phyloP scores from a whole-genome alignment of 345 rosid species.

The Eucalyptus shirleyi region DNA sequence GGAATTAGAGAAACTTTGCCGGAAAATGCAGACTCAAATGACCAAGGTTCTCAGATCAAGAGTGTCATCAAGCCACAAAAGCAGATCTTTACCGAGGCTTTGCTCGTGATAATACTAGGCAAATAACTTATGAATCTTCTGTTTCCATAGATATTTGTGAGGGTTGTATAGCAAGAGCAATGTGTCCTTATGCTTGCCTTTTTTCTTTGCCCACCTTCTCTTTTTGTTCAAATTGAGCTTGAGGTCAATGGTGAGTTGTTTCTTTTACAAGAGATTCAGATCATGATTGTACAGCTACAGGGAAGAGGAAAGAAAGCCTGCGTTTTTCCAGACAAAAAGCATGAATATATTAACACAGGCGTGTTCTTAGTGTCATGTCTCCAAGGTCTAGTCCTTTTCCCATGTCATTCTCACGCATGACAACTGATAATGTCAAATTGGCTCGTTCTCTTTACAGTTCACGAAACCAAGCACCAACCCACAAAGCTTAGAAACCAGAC shows the following conservation, averaged over 20 bases:
- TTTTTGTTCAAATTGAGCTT: neutral
- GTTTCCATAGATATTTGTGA: neutral
- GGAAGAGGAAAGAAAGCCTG: neutral
- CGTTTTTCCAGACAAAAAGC: neutral
- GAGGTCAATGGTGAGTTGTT: neutral
- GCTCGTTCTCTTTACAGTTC: neutral
- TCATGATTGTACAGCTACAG: conserved; percentile 22
- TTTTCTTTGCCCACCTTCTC: neutral
- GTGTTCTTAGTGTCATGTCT: neutral
- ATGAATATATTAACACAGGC: neutral
- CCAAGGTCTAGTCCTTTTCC: conserved; percentile 11
- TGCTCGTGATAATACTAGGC: conserved; percentile 43
- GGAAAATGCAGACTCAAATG: conserved; percentile 79
- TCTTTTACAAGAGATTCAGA: neutral
- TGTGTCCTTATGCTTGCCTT: neutral
- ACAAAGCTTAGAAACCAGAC: neutral
- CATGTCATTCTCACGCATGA: neutral
- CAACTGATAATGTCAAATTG: neutral
- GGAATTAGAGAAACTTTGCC: conserved; percentile 79
- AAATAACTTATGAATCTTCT: neutral
- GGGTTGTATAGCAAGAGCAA: conserved; percentile 2
- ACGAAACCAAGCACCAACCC: neutral
- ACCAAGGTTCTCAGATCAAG: conserved; percentile 57
- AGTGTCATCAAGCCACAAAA: conserved; percentile 18
- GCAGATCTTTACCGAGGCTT: conserved; percentile 65